phyloP scores from a whole-genome alignment of 202 grass and related monocot species.

The Miscanthus sacchariflorus region DNA sequence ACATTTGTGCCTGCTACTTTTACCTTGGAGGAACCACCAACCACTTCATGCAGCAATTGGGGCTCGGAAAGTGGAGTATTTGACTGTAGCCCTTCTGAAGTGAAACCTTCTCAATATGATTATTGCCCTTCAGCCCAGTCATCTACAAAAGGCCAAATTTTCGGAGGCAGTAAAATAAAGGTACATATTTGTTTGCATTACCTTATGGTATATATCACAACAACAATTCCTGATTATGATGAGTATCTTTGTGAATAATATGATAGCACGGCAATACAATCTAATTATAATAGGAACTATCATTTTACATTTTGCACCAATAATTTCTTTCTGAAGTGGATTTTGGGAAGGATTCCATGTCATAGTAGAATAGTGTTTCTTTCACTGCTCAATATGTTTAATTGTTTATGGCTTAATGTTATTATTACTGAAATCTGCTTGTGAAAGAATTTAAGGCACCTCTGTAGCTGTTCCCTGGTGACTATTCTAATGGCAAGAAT shows the following conservation, averaged over 20 bases:
- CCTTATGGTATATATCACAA: not conserved
- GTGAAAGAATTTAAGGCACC: not conserved
- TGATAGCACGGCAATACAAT: not conserved
- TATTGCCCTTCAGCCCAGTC: slow-evolving; percentile 54
- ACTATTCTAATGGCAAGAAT: not conserved
- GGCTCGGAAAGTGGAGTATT: slow-evolving; percentile 55
- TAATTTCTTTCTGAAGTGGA: not conserved
- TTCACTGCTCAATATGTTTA: slow-evolving; percentile 9
- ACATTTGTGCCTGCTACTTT: slow-evolving; percentile 49
- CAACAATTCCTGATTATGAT: not conserved
- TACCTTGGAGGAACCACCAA: slow-evolving; percentile 36
- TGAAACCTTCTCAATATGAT: slow-evolving; percentile 45
- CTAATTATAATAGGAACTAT: not conserved
- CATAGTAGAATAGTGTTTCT: not conserved
- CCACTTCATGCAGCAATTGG: slow-evolving; percentile 43
- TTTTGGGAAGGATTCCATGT: not conserved
- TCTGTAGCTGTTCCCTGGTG: not conserved
- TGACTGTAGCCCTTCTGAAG: slow-evolving; percentile 46
- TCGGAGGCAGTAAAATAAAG: slow-evolving; percentile 47
- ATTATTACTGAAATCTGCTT: slow-evolving; percentile 10
- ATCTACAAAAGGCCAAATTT: slow-evolving; percentile 60
- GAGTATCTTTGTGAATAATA: not conserved
- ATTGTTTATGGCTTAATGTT: not conserved
- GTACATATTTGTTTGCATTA: slow-evolving; percentile 33
- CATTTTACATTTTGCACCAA: not conserved